These are phyloP conservation scores for Psophocarpus tetragonolobus DNA, from an alignment of 306 rosid species.

Conservation along the genomic window DNA sequence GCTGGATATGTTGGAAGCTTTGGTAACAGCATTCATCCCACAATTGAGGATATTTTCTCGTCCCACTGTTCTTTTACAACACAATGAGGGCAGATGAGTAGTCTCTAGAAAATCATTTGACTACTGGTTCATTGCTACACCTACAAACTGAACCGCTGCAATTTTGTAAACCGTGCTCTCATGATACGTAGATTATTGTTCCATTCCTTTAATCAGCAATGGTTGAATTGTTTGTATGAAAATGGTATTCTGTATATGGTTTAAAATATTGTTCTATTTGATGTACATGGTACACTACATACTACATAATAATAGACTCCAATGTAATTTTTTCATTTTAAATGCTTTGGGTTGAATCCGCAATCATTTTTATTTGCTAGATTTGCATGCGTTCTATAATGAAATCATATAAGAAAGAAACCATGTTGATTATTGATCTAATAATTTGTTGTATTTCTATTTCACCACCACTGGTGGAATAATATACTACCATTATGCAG, in stretches of 20 bases:
- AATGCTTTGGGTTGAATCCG: background rate
- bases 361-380: background rate
- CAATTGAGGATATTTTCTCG: slow-evolving; percentile 39
- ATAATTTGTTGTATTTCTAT: background rate
- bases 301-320: background rate
- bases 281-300: background rate
- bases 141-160: background rate
- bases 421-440: background rate
- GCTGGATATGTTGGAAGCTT: slow-evolving; percentile 5
- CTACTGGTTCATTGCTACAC: background rate
- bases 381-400: background rate
- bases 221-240: background rate
- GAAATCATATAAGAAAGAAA: background rate
- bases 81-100: slow-evolving; percentile 39
- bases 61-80: slow-evolving; percentile 32
- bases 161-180: background rate
- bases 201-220: background rate
- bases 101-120: background rate
- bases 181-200: background rate
- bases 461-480: background rate
- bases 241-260: background rate
- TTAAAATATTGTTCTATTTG: background rate
- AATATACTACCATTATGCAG: background rate
- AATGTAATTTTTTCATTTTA: background rate
- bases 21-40: slow-evolving; percentile 35